Conservation (phyloP, 2,329 filamentous ascomycete genomes). For the Pseudocercospora eumusae region DNA sequence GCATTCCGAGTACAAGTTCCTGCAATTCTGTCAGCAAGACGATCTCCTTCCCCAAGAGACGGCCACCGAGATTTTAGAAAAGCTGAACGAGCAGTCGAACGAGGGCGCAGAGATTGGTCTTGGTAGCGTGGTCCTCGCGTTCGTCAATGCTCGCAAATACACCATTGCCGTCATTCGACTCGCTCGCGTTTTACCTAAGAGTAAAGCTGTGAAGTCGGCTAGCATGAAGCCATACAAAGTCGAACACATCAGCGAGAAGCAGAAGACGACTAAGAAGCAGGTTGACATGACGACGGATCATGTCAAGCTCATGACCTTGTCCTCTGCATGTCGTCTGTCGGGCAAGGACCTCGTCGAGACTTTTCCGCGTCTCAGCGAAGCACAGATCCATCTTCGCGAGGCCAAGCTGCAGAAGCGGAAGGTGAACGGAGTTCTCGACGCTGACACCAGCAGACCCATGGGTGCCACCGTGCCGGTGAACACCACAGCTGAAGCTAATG, state of each 20-base stretch:
- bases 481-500: not conserved
- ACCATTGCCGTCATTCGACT: not conserved
- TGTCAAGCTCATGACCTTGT: not conserved
- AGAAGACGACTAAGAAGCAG: not conserved
- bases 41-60: not conserved
- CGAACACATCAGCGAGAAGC: not conserved
- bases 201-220: not conserved
- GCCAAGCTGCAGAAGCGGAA: too few species aligned
- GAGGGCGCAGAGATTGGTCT: not conserved
- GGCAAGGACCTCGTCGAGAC: not conserved
- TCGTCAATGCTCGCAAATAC: not conserved
- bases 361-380: not conserved
- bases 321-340: not conserved
- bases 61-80: not conserved
- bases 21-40: not conserved
- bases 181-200: not conserved
- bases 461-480: not conserved
- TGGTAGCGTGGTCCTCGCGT: not conserved
- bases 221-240: not conserved
- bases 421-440: too few species aligned
- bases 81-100: not conserved
- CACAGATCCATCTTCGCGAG: too few species aligned
- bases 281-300: not conserved
- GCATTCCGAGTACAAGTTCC: not conserved
- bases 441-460: too few species aligned